Base-by-base conservation (phyloP, 331 rosid species). In the Quercus tomentella region DNA sequence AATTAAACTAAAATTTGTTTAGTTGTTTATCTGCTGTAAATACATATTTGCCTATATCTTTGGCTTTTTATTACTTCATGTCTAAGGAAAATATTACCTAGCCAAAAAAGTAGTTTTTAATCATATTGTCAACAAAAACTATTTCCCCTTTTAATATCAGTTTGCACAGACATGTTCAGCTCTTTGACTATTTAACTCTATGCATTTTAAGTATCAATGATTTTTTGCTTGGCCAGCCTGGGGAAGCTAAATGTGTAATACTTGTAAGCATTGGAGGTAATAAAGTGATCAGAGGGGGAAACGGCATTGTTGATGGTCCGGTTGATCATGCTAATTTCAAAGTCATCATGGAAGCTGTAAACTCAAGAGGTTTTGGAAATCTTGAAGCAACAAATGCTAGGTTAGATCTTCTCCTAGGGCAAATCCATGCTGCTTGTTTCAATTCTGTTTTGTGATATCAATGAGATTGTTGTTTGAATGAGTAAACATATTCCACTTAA, bases 231-330 rank as follows among this genome's bases (percentile, higher is more conserved):
- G 80, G 75, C 75, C 86, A 93, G 99, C 97, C 99, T 11, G 98
- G 99, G 85, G 97, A 93, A 6, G 1, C 84, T 80, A 96, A 89
- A 83, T 79, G 89, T 49, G 94, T 91, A 56, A 15, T 43, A 45
- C 98, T 96, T 83, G 98, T 93, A 82, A 88, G 89, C 79, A 90
- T 93, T 77, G 95, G 93, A 73, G 98, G 98, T 37, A 84, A 86
- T 23, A 88, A 83, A 88, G 93, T 89, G 80, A 88, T 93, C 83
- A 89, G 91, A 89, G 99, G 99, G 57, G 98, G 99, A 70, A 86
- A 88, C 70, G 78, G 77, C 85, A 89, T 90, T 85, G 96, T 74
- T 30, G 96, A 89, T 87, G 90, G 96, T 62, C 90, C 83, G 22
- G 92, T 87, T 60, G 82, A 74, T 82, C 84, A 81, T 82, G 79